These are phyloP conservation scores for Albugo candida DNA, from an alignment of 352 stramenopile genomes.

Conservation along the genomic window DNA sequence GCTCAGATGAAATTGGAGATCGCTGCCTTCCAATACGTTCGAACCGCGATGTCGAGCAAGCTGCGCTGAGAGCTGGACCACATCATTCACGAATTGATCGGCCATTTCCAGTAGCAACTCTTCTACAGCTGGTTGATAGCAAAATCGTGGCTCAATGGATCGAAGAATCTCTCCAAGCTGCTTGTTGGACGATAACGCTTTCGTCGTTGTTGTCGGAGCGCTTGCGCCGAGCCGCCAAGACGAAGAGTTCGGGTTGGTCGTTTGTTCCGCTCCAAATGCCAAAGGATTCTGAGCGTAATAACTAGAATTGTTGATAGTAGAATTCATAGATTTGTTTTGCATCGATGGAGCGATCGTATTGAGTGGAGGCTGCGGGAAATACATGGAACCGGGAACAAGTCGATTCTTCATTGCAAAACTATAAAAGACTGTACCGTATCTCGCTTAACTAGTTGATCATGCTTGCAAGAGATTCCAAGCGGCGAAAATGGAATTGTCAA, in stretches of 20 bases:
- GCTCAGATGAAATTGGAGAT: conserved; percentile 62
- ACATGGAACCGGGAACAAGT: conserved; percentile 20
- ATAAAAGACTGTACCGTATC: too few relatives aligned
- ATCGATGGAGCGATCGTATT: neutral
- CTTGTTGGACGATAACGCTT: conserved; percentile 44
- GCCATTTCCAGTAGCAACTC: conserved; percentile 71
- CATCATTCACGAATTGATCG: conserved; percentile 54
- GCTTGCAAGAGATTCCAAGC: too few relatives aligned
- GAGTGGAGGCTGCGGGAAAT: conserved; percentile 16
- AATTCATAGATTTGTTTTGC: neutral
- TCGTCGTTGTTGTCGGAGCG: conserved; percentile 17
- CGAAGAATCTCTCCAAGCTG: conserved; percentile 43
- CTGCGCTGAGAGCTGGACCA: conserved; percentile 39
- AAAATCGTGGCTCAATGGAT: conserved; percentile 48
- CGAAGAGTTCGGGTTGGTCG: neutral
- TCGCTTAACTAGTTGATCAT: too few relatives aligned
- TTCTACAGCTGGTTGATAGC: conserved; percentile 58
- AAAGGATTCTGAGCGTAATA: neutral
- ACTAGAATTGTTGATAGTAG: conserved; percentile 1
- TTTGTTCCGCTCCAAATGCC: conserved; percentile 3
- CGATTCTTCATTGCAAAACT: conserved; percentile 13
- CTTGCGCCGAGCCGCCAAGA: conserved; percentile 4
- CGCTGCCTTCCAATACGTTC: conserved; percentile 39
- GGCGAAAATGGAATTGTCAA: too few relatives aligned
- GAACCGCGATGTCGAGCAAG: conserved; percentile 64